A percentile compares a stretch with the other conserved stretches of the same genome.
phyloP scores from a whole-genome alignment of 164 flowering plant genomes.

The Tetracentron sinense region DNA sequence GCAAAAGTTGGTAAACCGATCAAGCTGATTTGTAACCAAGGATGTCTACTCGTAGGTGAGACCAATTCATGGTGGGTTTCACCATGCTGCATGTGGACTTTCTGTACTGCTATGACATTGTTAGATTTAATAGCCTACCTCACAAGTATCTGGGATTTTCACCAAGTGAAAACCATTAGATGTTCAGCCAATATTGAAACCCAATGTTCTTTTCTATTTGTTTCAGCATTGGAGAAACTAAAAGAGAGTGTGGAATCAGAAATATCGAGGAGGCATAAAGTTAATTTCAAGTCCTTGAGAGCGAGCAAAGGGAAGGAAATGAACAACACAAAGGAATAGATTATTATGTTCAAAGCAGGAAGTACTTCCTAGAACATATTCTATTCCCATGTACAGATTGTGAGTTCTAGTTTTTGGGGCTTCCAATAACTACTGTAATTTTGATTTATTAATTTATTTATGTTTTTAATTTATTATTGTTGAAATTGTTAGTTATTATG shows the following conservation, averaged over 20 bases:
- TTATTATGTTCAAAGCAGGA: background rate
- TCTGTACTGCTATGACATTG: background rate
- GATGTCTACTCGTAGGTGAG: background rate
- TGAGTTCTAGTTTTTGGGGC: background rate
- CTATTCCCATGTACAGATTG: background rate
- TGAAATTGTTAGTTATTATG: too few species aligned
- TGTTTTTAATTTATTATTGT: too few species aligned
- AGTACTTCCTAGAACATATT: background rate
- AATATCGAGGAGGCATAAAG: conserved; percentile 30
- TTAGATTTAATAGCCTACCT: background rate
- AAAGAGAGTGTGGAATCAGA: conserved; percentile 61
- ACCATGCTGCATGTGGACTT: background rate
- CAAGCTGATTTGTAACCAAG: background rate
- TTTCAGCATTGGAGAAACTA: conserved; percentile 61
- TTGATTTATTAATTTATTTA: too few species aligned
- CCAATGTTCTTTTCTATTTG: background rate
- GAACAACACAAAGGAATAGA: conserved; percentile 10
- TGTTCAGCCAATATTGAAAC: background rate
- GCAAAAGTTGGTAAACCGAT: background rate
- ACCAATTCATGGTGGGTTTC: background rate
- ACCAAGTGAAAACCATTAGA: background rate
- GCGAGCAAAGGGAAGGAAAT: conserved; percentile 17
- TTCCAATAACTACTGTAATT: background rate
- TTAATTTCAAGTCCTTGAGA: conserved; percentile 27
- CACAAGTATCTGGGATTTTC: background rate